phyloP scores from a whole-genome alignment of 2,329 filamentous ascomycete species.

The Simplicillium sp. region DNA sequence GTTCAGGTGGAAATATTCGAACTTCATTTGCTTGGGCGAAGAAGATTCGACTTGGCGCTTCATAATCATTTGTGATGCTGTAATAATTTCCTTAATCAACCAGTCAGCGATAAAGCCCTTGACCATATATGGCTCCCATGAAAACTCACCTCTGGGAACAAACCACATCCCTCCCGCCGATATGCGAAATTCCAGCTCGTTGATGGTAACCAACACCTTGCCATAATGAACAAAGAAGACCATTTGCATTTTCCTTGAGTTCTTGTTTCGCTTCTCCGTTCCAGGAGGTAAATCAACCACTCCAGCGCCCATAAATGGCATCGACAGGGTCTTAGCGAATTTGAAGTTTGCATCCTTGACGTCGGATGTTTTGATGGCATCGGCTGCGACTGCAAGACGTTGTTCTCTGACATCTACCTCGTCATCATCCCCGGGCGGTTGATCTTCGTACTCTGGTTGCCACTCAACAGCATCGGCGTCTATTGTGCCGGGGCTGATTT shows the following conservation, averaged over 20 bases:
- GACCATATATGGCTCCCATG: no score
- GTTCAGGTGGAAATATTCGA: no score
- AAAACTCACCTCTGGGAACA: slow-evolving; percentile 76
- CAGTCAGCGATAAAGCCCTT: slow-evolving; percentile 8
- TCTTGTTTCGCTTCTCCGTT: slow-evolving; percentile 80
- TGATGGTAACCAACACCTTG: slow-evolving; percentile 69
- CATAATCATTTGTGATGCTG: slow-evolving; percentile 74
- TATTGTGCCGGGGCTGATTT: slow-evolving; percentile 55
- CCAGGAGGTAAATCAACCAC: slow-evolving; percentile 81
- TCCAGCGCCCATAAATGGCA: slow-evolving; percentile 81
- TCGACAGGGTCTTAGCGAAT: slow-evolving; percentile 79
- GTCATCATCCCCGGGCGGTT: slow-evolving; percentile 45
- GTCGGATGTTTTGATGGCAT: slow-evolving; percentile 46
- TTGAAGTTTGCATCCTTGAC: slow-evolving; percentile 64
- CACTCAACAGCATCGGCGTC: slow-evolving; percentile 55
- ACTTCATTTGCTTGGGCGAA: slow-evolving; percentile 79
- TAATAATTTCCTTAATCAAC: slow-evolving; percentile 77
- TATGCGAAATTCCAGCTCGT: slow-evolving; percentile 69
- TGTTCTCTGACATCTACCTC: slow-evolving; percentile 43
- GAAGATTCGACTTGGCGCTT: slow-evolving; percentile 68
- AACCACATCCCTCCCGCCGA: slow-evolving; percentile 86
- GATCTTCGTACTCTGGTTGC: slow-evolving; percentile 45
- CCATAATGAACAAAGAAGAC: slow-evolving; percentile 85
- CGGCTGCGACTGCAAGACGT: slow-evolving; percentile 45
- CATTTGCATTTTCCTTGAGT: slow-evolving; percentile 93